phyloP scores from a whole-genome alignment of 345 rosid species.

The Moricandia arvensis region DNA sequence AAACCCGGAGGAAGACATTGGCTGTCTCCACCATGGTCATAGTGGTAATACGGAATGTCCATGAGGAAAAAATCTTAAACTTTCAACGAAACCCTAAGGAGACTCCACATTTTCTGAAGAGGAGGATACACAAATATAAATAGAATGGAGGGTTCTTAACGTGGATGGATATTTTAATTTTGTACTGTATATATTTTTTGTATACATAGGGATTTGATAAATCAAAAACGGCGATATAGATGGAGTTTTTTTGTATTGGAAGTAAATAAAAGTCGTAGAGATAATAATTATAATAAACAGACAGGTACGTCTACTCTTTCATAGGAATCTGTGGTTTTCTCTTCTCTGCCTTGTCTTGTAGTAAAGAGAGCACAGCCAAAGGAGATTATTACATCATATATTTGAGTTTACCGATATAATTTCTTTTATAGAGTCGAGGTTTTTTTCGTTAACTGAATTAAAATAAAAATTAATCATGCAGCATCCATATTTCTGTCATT shows the following conservation, averaged over 20 bases:
- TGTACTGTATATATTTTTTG: background rate
- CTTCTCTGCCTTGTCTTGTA: slow-evolving; percentile 46
- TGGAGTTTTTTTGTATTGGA: slow-evolving; percentile 2
- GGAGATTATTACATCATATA: slow-evolving; percentile 39
- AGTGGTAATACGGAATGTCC: slow-evolving; percentile 49
- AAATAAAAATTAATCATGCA: slow-evolving; percentile 16
- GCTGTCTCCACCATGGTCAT: slow-evolving; percentile 45
- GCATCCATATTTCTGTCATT: slow-evolving; percentile 19
- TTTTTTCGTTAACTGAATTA: background rate
- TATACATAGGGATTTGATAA: slow-evolving; percentile 50
- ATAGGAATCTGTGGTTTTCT: slow-evolving; percentile 45
- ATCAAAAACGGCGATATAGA: slow-evolving; percentile 40
- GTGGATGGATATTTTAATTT: slow-evolving; percentile 10
- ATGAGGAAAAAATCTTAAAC: slow-evolving; percentile 33
- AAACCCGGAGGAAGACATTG: slow-evolving; percentile 85
- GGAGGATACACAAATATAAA: background rate
- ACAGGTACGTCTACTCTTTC: slow-evolving; percentile 41
- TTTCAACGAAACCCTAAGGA: slow-evolving; percentile 24
- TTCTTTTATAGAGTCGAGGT: background rate
- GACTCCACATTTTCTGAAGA: slow-evolving; percentile 14
- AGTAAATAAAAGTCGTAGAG: slow-evolving; percentile 10
- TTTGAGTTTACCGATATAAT: slow-evolving; percentile 19
- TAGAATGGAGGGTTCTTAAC: slow-evolving; percentile 35
- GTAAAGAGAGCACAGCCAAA: slow-evolving; percentile 33
- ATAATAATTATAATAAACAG: slow-evolving; percentile 32